Evolutionary conservation across 345 rosid species (phyloP), one percentile per base, ranked within the genome.

Genomic region (Eutrema heterophyllum): DNA sequence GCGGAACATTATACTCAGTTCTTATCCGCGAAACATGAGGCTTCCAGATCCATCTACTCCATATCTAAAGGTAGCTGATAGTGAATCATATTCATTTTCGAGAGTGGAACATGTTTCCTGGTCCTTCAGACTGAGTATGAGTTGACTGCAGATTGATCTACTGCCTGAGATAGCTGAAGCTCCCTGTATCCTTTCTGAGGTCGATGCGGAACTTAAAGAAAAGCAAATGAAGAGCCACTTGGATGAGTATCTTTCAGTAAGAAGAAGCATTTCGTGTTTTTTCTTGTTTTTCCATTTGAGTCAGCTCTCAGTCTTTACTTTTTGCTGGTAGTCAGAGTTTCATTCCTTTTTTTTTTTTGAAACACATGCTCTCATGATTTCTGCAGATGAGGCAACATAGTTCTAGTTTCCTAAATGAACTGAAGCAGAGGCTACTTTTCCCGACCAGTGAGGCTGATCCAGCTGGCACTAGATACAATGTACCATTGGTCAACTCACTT

Each of bases 41-140:
- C 83, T 91, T 36, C 96, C 93, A 2, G 93, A 91, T 81, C 96
- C 97, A 60, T 89, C 87, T 63, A 91, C 96, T 57, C 93, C 93
- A 24, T 87, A 89, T 73, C 74, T 91, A 71, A 89, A 91, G 97
- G 97, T 87, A 29, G 24, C 26, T 67, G 32, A 56, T 12, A 18
- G 14, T 70, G 36, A 10, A 15, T 55, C 33, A 32, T 43, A 7
- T 30, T 32, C 43, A 30, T 76, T 41, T 39, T 24, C 7, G 3
- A 62, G 27, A 43, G 36, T 62, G 51, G 21, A 43, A 27, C 14
- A 24, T 41, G 52, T 41, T 61, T 26, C 48, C 16, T 61, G 32
- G 66, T 61, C 21, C 48, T 40, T 13, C 10, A 14, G 33, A 7
- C 67, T 41, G 36, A 61, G 33, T 41, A 26, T 61, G 18, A 41